Conservation (phyloP, 768 basidiomycete genomes). For the Floccularia luteovirens region DNA sequence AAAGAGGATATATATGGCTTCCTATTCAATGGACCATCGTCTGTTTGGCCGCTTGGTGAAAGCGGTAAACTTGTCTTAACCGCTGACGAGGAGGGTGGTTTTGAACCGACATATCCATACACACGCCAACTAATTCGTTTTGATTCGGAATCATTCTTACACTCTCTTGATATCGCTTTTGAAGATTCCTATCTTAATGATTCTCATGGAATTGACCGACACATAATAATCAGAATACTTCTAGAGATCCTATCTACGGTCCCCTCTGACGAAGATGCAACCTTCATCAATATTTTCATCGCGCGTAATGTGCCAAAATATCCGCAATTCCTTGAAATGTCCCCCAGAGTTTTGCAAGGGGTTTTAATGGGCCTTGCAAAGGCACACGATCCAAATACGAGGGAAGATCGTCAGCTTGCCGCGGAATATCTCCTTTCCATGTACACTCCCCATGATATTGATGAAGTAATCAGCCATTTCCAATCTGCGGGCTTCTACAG, state of each 20-base stretch:
- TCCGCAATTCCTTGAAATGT: constrained; percentile 71
- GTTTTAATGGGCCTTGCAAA: constrained; percentile 74
- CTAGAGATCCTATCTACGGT: constrained; percentile 65
- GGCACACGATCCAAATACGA: constrained; percentile 68
- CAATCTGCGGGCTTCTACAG: constrained; percentile 84
- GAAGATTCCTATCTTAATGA: constrained; percentile 91
- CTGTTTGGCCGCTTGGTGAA: constrained; percentile 68
- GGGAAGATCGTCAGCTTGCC: constrained; percentile 93
- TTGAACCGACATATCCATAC: constrained; percentile 88
- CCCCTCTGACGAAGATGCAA: constrained; percentile 55
- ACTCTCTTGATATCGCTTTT: constrained; percentile 90
- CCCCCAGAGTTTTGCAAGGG: constrained; percentile 60
- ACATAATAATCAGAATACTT: constrained; percentile 77
- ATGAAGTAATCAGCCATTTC: constrained; percentile 62
- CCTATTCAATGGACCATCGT: constrained; percentile 76
- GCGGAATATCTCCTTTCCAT: constrained; percentile 89
- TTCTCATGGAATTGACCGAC: constrained; percentile 57
- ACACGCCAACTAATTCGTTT: constrained; percentile 76
- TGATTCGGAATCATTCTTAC: constrained; percentile 90
- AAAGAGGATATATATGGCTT: constrained; percentile 74
- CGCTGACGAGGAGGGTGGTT: constrained; percentile 61
- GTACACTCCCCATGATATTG: constrained; percentile 79
- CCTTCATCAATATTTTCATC: constrained; percentile 92
- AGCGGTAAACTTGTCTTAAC: constrained; percentile 72
- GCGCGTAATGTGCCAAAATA: constrained; percentile 97